These are phyloP conservation scores for Gentiana macrophylla DNA, from an alignment of 257 asterid species.

Conservation along the genomic window DNA sequence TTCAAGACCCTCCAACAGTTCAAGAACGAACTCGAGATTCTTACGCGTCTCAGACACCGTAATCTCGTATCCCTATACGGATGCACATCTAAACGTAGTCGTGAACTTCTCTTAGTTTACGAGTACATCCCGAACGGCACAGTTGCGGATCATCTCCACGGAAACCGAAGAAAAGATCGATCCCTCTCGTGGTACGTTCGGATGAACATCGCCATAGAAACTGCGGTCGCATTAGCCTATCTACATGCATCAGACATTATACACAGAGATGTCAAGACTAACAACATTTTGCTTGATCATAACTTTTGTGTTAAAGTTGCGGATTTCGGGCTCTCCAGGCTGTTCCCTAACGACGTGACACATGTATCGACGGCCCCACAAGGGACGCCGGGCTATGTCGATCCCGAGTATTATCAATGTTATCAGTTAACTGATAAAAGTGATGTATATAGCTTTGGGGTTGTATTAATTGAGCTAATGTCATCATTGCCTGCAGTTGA, in stretches of 20 bases:
- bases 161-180: constrained; percentile 23
- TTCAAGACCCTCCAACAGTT: constrained; percentile 56
- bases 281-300: constrained; percentile 52
- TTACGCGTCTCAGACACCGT: constrained; percentile 44
- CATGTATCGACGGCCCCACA: constrained; percentile 81
- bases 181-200: constrained; percentile 45
- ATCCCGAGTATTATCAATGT: constrained; percentile 63
- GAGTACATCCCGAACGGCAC: constrained; percentile 68
- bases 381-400: constrained; percentile 75
- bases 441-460: constrained; percentile 79
- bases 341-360: constrained; percentile 46
- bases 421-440: constrained; percentile 64
- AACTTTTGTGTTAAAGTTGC: constrained; percentile 62
- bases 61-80: constrained; percentile 67
- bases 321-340: constrained; percentile 64
- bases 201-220: constrained; percentile 58
- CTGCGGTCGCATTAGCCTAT: constrained; percentile 50
- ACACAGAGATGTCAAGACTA: constrained; percentile 67
- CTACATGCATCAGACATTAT: constrained; percentile 54
- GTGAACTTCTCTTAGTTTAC: constrained; percentile 65
- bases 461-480: constrained; percentile 68
- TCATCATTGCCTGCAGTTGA: constrained; percentile 80
- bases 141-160: constrained; percentile 62
- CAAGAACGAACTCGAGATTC: constrained; percentile 42
- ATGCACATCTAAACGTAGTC: constrained; percentile 55